Conservation (phyloP, 495 filamentous ascomycete genomes). For the Daldinia loculata region DNA sequence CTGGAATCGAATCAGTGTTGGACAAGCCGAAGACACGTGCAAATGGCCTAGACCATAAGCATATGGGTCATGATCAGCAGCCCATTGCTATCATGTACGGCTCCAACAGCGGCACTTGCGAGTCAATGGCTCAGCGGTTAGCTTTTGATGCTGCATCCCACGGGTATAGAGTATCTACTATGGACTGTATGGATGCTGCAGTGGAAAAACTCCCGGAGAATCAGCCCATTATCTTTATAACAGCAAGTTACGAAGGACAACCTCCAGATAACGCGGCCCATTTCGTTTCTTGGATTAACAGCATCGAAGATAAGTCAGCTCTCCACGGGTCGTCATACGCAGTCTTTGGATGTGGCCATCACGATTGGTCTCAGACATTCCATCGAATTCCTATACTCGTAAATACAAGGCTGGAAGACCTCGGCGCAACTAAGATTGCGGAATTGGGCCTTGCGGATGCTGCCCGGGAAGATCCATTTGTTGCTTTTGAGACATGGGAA, state of each 20-base stretch:
- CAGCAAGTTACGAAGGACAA: conserved; percentile 68
- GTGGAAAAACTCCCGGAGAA: conserved; percentile 64
- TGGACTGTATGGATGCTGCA: conserved; percentile 61
- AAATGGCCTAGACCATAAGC: no score
- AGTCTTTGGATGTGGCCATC: conserved; percentile 64
- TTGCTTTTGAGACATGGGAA: conserved; percentile 67
- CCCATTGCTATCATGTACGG: conserved; percentile 70
- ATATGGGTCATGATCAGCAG: conserved; percentile 1
- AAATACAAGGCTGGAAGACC: conserved; percentile 55
- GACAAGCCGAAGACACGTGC: not conserved
- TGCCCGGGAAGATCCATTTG: conserved; percentile 66
- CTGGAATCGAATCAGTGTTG: conserved; percentile 4
- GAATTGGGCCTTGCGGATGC: conserved; percentile 64
- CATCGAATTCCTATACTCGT: conserved; percentile 70
- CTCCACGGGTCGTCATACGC: conserved; percentile 64
- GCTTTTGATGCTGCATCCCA: conserved; percentile 61
- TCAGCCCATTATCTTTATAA: conserved; percentile 68
- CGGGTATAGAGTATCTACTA: conserved; percentile 59
- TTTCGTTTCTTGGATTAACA: conserved; percentile 70
- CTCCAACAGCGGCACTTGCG: conserved; percentile 74
- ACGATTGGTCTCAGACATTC: conserved; percentile 72
- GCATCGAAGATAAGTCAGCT: conserved; percentile 47
- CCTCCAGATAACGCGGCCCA: conserved; percentile 73
- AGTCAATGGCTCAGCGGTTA: conserved; percentile 66
- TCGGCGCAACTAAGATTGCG: conserved; percentile 60